phyloP scores from a whole-genome alignment of 352 stramenopile genomes.

The Phytophthora kernoviae region DNA sequence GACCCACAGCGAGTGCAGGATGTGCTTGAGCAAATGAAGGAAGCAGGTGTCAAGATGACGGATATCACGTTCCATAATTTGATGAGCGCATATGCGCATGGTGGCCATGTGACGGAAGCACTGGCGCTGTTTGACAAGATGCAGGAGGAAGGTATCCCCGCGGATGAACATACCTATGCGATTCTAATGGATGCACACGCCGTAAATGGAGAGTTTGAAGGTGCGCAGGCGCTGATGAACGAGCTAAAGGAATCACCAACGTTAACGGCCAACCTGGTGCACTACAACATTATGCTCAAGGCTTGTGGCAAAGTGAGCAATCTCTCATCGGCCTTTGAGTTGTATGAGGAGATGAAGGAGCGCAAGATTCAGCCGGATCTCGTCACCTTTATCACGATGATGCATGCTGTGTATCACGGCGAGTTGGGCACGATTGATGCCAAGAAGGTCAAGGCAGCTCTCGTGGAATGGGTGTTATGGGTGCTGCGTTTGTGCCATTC shows the following conservation, averaged over 20 bases:
- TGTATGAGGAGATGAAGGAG: slow-evolving; percentile 89
- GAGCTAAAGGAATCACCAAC: slow-evolving; percentile 46
- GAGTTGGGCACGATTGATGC: slow-evolving; percentile 70
- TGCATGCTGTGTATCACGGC: slow-evolving; percentile 87
- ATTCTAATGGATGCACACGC: slow-evolving; percentile 80
- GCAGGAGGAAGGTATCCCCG: slow-evolving; percentile 48
- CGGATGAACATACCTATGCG: slow-evolving; percentile 68
- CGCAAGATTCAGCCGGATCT: slow-evolving; percentile 69
- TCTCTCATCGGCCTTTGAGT: slow-evolving; percentile 71
- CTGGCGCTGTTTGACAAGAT: slow-evolving; percentile 68
- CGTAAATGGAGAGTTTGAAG: slow-evolving; percentile 61
- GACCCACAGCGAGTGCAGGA: slow-evolving; percentile 54
- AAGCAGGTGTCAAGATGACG: slow-evolving; percentile 62
- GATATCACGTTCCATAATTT: slow-evolving; percentile 75
- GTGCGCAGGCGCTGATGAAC: slow-evolving; percentile 53
- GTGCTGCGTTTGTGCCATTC: slow-evolving; percentile 61
- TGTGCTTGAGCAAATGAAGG: slow-evolving; percentile 62
- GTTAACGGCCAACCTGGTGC: slow-evolving; percentile 53
- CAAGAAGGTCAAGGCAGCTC: slow-evolving; percentile 65
- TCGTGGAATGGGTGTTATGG: slow-evolving; percentile 64
- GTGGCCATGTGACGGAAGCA: slow-evolving; percentile 49
- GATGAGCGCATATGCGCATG: slow-evolving; percentile 71
- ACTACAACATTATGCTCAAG: slow-evolving; percentile 87
- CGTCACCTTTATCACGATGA: slow-evolving; percentile 88
- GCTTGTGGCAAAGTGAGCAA: slow-evolving; percentile 73